phyloP scores from a whole-genome alignment of 2,329 filamentous ascomycete genomes.

The Endoconidiophora polonica region DNA sequence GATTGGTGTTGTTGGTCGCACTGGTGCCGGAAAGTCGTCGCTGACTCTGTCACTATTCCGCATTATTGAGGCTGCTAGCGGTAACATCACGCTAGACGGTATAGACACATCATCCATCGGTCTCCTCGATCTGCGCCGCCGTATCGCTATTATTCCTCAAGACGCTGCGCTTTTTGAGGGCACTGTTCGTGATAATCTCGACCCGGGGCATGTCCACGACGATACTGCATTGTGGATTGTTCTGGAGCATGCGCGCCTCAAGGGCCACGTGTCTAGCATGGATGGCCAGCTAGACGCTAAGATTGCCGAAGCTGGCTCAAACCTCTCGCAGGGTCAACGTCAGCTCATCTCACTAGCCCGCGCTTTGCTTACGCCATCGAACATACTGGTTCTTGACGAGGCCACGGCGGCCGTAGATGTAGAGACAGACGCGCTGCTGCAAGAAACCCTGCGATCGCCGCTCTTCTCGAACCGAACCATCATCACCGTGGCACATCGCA shows the following conservation, averaged over 20 bases:
- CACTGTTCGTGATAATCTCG: conserved; percentile 83
- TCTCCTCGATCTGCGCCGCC: conserved; percentile 69
- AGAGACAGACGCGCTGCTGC: conserved; percentile 50
- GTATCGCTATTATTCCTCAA: conserved; percentile 92
- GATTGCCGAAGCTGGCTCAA: conserved; percentile 89
- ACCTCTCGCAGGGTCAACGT: conserved; percentile 85
- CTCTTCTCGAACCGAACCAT: conserved; percentile 84
- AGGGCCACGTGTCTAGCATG: conserved; percentile 78
- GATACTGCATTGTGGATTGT: conserved; percentile 97
- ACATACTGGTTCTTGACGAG: conserved; percentile 93
- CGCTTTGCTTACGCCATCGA: conserved; percentile 84
- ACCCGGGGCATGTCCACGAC: conserved; percentile 86
- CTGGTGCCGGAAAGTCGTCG: conserved; percentile 89
- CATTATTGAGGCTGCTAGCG: conserved; percentile 74
- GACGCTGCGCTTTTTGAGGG: conserved; percentile 94
- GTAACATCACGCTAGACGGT: conserved; percentile 75
- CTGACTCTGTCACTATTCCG: conserved; percentile 86
- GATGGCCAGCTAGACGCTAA: conserved; percentile 76
- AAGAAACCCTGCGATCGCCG: conserved; percentile 44
- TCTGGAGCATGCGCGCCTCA: conserved; percentile 81
- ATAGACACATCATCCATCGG: conserved; percentile 85
- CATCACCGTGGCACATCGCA: conserved; percentile 93
- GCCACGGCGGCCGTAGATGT: conserved; percentile 66
- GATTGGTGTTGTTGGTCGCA: conserved; percentile 91
- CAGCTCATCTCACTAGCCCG: conserved; percentile 88